phyloP scores from a whole-genome alignment of 2,329 filamentous ascomycete species.

The Cordyceps militaris region DNA sequence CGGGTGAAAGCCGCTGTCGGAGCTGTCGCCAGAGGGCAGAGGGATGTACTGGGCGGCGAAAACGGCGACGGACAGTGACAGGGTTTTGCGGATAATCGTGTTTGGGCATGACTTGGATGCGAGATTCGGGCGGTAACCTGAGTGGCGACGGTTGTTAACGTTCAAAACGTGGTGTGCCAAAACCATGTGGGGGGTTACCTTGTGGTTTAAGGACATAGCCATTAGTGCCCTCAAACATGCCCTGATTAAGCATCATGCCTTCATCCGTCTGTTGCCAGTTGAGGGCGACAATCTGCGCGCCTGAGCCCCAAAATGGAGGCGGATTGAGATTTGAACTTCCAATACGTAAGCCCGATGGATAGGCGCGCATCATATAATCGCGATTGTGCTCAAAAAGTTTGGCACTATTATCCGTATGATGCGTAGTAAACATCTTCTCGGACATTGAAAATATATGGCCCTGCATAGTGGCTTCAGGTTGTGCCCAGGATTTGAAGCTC shows the following conservation, averaged over 20 bases:
- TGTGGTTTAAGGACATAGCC: conserved; percentile 83
- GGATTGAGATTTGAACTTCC: conserved; percentile 84
- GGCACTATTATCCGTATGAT: conserved; percentile 38
- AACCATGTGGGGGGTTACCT: conserved; percentile 37
- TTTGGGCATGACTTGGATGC: conserved; percentile 19
- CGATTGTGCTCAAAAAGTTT: conserved; percentile 75
- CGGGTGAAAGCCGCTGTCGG: conserved; percentile 56
- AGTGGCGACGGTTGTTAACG: background rate
- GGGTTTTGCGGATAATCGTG: conserved; percentile 37
- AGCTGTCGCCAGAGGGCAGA: conserved; percentile 48
- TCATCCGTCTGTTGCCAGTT: conserved; percentile 92
- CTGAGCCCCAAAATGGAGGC: conserved; percentile 76
- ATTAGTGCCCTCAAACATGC: conserved; percentile 77
- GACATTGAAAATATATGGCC: conserved; percentile 63
- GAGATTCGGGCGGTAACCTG: conserved; percentile 27
- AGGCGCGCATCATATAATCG: conserved; percentile 76
- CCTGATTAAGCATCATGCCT: conserved; percentile 93
- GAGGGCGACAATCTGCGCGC: conserved; percentile 83
- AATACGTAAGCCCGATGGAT: conserved; percentile 76
- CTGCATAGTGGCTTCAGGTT: conserved; percentile 61
- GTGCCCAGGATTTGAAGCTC: conserved; percentile 70
- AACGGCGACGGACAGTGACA: conserved; percentile 67
- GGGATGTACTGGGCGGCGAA: conserved; percentile 71
- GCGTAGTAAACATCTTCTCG: conserved; percentile 56
- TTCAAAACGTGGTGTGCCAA: background rate